Evolutionary conservation across 345 rosid genomes (phyloP), one percentile per base, ranked within the genome.

Genomic region (Eutrema heterophyllum): DNA sequence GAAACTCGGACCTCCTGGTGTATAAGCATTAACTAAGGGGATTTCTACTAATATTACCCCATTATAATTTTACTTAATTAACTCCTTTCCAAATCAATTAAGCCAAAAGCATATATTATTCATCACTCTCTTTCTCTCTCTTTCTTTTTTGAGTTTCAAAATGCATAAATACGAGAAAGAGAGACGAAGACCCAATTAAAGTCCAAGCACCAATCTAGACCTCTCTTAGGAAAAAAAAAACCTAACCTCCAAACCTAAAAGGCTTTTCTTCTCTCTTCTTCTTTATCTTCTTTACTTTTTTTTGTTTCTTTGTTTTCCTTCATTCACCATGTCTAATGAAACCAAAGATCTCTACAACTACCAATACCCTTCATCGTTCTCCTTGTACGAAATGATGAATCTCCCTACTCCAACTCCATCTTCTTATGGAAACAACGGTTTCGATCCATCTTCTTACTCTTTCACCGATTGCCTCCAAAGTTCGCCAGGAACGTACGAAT

Each of bases 271-370:
- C 41, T 65, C 59, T 82, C 82, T 76, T 53, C 69, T 32, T 63
- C 67, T 56, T 72, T 16, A 39, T 51, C 64, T 54, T 64, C 48
- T 62, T 59, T 41, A 13, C 29, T 14, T 38, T 13, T 21, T 33
- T 6, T 50, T 45, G 5, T 2, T 33, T 49, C 36, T 7, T 46
- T 24, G 39, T 33, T 41, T 49, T 30, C 54, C 55, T 36, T 69
- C 38, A 57, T 68, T 69, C 70, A 73, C 75, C 83, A 93, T 93
- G 97, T 87, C 97, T 81, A 81, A 86, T 71, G 93, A 90, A 73
- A 77, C 71, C 24, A 85, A 80, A 79, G 90, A 85, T 80, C 80
- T 80, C 6, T 81, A 78, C 77, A 83, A 79, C 84, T 78, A 77
- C 61, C 77, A 65, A 43, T 78, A 78, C 73, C 63, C 76, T 50